Percentiles rank a stretch among this genome's conserved stretches.
Evolutionary conservation across 208 protist species (phyloP).

Genomic region (Acanthamoeba quina): DNA sequence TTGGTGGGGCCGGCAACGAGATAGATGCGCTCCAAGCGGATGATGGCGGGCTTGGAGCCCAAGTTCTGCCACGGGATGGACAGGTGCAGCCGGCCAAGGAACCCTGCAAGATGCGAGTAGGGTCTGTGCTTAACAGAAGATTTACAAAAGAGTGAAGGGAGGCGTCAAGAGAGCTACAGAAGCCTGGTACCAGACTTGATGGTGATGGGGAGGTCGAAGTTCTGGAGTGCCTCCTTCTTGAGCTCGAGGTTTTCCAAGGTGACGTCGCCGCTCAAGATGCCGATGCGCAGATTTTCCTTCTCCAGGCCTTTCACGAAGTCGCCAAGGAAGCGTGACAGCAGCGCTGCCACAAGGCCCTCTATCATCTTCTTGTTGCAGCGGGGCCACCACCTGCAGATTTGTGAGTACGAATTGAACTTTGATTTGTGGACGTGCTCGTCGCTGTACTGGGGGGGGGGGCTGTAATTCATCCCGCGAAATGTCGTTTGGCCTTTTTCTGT

Average conservation of each 20-base stretch:
- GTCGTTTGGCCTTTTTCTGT: neutral
- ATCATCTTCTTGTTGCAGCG: conserved; percentile 23
- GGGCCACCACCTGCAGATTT: neutral
- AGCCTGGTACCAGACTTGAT: conserved; percentile 18
- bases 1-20: conserved; percentile 49
- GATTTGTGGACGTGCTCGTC: neutral
- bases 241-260: conserved; percentile 59
- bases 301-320: conserved; percentile 68
- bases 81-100: conserved; percentile 52
- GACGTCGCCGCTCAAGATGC: conserved; percentile 49
- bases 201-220: conserved; percentile 52
- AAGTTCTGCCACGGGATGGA: conserved; percentile 61
- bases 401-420: neutral
- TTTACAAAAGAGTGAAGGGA: neutral
- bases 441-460: neutral
- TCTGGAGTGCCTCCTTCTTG: conserved; percentile 61
- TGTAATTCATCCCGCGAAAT: neutral
- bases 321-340: conserved; percentile 53
- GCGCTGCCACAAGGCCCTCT: conserved; percentile 45
- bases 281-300: conserved; percentile 51
- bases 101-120: neutral
- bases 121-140: neutral
- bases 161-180: neutral
- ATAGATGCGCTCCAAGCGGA: conserved; percentile 53
- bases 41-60: conserved; percentile 56